Evolutionary conservation across 306 rosid genomes (phyloP).

Genomic region (Prosopis cineraria): DNA sequence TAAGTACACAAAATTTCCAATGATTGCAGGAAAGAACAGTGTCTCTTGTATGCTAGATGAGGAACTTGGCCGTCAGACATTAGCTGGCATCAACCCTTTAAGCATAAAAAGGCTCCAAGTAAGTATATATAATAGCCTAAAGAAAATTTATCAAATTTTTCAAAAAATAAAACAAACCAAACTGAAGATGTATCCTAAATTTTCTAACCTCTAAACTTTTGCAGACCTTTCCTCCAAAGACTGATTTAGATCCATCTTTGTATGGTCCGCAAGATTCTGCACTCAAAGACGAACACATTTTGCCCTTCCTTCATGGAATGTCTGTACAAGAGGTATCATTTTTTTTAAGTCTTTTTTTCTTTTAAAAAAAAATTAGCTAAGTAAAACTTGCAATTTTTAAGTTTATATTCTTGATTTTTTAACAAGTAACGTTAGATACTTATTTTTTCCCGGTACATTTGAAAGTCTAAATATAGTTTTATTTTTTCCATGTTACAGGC

Average conservation of each 20-base stretch:
- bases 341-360: not conserved
- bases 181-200: not conserved
- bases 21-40: conserved; percentile 23
- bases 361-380: no score
- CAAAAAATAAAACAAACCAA: no score
- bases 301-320: conserved; percentile 40
- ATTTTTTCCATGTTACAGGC: conserved; percentile 19
- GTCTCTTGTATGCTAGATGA: conserved; percentile 31
- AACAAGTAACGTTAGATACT: no score
- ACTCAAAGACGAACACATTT: conserved; percentile 48
- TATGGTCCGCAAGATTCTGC: conserved; percentile 49
- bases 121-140: not conserved
- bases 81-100: conserved; percentile 47
- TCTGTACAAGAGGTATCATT: conserved; percentile 41
- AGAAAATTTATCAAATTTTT: not conserved
- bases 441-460: not conserved
- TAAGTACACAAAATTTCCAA: not conserved
- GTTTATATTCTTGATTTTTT: no score
- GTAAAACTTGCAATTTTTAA: no score
- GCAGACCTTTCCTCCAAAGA: conserved; percentile 46
- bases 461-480: not conserved
- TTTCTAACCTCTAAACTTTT: not conserved
- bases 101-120: conserved; percentile 45
- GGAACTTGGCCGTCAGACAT: conserved; percentile 47
- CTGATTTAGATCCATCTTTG: conserved; percentile 36